phyloP scores from a whole-genome alignment of 768 basidiomycete species.

The Tulasnella sp. region DNA sequence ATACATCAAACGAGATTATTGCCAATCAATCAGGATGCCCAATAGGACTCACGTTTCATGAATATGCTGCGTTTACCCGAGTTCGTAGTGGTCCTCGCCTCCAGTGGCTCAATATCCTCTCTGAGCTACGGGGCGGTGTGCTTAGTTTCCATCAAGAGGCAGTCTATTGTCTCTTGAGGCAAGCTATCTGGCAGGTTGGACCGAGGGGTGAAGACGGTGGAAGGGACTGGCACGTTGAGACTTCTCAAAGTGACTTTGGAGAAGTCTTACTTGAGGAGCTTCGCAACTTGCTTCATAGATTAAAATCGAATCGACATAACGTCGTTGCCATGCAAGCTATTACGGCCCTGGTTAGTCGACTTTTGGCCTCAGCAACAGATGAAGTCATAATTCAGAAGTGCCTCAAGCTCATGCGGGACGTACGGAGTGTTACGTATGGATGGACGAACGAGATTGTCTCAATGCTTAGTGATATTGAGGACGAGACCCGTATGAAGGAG shows the following conservation, averaged over 20 bases:
- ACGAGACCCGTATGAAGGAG: conserved; percentile 30
- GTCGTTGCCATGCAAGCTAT: not conserved
- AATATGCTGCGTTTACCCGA: conserved; percentile 34
- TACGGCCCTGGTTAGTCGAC: not conserved
- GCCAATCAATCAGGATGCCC: conserved; percentile 33
- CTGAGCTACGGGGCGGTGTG: conserved; percentile 31
- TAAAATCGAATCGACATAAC: not conserved
- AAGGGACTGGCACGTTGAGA: no score
- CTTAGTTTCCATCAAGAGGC: conserved; percentile 31
- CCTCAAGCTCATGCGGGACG: conserved; percentile 19
- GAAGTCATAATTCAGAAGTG: not conserved
- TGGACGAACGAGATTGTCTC: conserved; percentile 25
- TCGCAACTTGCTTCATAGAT: no score
- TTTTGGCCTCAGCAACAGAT: not conserved
- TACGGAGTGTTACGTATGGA: conserved; percentile 33
- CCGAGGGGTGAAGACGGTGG: no score
- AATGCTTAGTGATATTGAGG: conserved; percentile 26
- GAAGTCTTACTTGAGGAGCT: no score
- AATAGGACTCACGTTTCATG: conserved; percentile 32
- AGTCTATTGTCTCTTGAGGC: conserved; percentile 33
- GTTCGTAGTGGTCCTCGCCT: conserved; percentile 34
- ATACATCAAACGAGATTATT: conserved; percentile 34
- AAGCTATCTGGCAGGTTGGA: conserved; percentile 36
- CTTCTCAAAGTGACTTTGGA: no score
- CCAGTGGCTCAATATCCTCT: conserved; percentile 40